Evolutionary conservation across 2,329 filamentous ascomycete species (phyloP), one percentile per base, ranked within the genome.

Genomic region (Trichoderma sp.): DNA sequence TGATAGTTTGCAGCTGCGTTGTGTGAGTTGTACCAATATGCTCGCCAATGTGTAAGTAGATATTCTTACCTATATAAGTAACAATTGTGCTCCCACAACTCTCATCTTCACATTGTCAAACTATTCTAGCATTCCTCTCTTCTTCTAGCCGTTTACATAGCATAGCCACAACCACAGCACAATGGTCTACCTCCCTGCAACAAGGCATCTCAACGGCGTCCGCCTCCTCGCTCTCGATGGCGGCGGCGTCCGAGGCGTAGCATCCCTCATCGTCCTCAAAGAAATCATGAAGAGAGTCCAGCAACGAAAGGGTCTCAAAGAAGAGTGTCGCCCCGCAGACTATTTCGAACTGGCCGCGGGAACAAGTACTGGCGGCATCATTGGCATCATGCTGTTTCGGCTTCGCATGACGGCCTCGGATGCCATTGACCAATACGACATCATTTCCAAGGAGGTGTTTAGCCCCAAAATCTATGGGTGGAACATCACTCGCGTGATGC

Each of bases 331-430:
- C 13, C 66, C 66, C 8, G 66, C 55, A 32, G 66, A 68, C 23
- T 68, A 61, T 57, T 68, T 68, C n/a, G 66, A 68, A 34, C 36
- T 68, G 26, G 55, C 36, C 9, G 66, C 66, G 2, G 66, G 66
- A 12, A 68, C 66, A 5, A 68, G 66, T 28, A 68, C 66, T 11
- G 66, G 66, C 6, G 66, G 66, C 8, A 68, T 68, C 36, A 68
- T 68, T 28, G 66, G 66, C n/a, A 68, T 68, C 36, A 68, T 68
- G 66, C 66, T 68, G 11, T 68, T 68, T 57, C 66, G 66, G 36
- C 66, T 68, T 59, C 66, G 66, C 66, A 68, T 68, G 66, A 68
- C 55, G n/a, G 55, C 66, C 7, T 68, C 66, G 1, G 36, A 68
- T 4, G 66, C 66, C 36, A 68, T 68, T 11, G 26, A 32, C 1